phyloP scores from a whole-genome alignment of 1,284 basidiomycete genomes.

The Phlebopus sp. region DNA sequence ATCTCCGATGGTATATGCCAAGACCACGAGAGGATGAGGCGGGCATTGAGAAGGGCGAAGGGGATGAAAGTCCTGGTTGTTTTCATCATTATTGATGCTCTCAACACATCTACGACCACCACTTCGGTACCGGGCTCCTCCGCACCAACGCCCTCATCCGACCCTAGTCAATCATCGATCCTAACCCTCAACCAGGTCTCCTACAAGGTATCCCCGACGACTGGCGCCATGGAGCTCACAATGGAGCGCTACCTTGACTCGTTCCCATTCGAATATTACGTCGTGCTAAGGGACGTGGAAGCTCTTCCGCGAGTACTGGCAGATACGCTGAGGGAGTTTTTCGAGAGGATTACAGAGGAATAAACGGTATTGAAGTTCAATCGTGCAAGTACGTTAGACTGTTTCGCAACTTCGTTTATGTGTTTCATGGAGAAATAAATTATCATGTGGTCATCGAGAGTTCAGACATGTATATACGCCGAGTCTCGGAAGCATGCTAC shows the following conservation, averaged over 20 bases:
- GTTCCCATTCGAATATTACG: slow-evolving; percentile 98
- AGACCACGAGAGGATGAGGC: slow-evolving; percentile 85
- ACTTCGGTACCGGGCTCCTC: slow-evolving; percentile 14
- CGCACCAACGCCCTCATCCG: slow-evolving; percentile 9
- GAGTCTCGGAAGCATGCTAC: too few species aligned
- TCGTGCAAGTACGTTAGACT: too few species aligned
- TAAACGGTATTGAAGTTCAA: slow-evolving; percentile 5
- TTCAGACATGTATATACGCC: too few species aligned
- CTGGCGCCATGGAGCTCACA: slow-evolving; percentile 85
- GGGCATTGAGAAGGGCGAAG: slow-evolving; percentile 80
- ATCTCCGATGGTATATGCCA: slow-evolving; percentile 99
- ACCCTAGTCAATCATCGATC: slow-evolving; percentile 67
- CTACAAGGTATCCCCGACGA: slow-evolving; percentile 65
- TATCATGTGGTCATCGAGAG: too few species aligned
- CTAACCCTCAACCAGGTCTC: slow-evolving; percentile 91
- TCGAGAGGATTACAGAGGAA: slow-evolving; percentile 72
- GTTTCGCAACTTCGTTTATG: too few species aligned
- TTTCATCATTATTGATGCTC: slow-evolving; percentile 93
- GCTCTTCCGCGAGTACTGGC: slow-evolving; percentile 89
- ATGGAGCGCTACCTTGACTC: slow-evolving; percentile 91
- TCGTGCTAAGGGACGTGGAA: slow-evolving; percentile 89
- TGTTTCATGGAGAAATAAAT: too few species aligned
- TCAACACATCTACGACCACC: slow-evolving; percentile 45
- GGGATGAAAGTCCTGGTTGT: slow-evolving; percentile 96
- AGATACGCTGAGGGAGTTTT: slow-evolving; percentile 92